Evolutionary conservation across 768 basidiomycete genomes (phyloP), one percentile per base, ranked within the genome.

Genomic region (Scleroderma citrinum): DNA sequence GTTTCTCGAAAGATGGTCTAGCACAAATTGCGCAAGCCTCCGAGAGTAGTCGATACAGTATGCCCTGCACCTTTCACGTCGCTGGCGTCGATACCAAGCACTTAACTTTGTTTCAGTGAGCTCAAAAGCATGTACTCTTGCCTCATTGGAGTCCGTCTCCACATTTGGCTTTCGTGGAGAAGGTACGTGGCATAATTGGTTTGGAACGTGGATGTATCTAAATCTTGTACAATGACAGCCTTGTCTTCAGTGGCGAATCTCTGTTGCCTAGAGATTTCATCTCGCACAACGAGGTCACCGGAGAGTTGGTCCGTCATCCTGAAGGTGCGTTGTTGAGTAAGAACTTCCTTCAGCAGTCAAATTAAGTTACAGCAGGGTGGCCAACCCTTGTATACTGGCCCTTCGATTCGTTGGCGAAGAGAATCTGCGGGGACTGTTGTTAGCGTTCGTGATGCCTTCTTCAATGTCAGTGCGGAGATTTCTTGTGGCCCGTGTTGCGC

Each of bases 121-220:
- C 5, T 91, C 88, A 4, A 92, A 92, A 66, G 72, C 75, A 20
- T 82, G 84, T 62, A 67, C 69, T 1, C 63, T 71, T 34, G 71
- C 73, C 43, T 73, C 77, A 1, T 60, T 84, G 46, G 74, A 75
- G 48, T 66, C 74, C 3, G 57, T 76, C 35, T 74, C 76, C 13
- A 85, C 86, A 3, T 94, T 92, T 69, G 93, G 94, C 0, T 95
- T 92, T 69, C 81, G 94, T 56, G 93, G 94, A 32, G 94, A 97
- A 86, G 92, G 93, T 89, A 57, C 16, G 14, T 30, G 34, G 13
- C 47, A 26, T 40, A 11, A 40, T 17, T 51, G 26, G 40, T 35
- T 31, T 32, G 20, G 4, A 44, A 16, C 20, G 30, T 44, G 3
- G 43, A 20, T 21, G 17, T 30, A 14, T 31, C 21, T 32, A 26